Evolutionary conservation across 768 basidiomycete genomes (phyloP).

Genomic region (Melanogaster broomeanus): DNA sequence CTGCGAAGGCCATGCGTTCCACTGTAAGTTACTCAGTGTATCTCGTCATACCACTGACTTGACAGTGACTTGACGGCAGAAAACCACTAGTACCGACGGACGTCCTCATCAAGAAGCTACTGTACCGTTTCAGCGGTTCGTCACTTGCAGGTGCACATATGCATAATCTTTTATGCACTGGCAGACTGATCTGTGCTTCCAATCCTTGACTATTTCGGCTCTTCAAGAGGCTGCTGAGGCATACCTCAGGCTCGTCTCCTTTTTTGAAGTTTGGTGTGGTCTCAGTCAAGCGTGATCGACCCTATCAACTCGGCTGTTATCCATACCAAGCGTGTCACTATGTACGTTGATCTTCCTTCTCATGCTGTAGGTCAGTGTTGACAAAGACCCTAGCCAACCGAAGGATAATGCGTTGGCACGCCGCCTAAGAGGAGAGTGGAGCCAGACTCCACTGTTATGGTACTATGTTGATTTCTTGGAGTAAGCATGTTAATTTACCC

Average conservation of each 20-base stretch:
- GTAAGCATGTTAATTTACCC: background rate
- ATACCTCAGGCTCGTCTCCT: conserved; percentile 72
- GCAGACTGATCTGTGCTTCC: conserved; percentile 79
- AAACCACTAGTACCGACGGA: conserved; percentile 76
- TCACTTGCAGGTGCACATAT: too few relatives aligned
- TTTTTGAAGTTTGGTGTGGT: conserved; percentile 80
- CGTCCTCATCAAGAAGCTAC: conserved; percentile 80
- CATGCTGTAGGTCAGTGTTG: conserved; percentile 11
- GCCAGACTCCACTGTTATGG: conserved; percentile 35
- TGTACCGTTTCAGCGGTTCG: conserved; percentile 85
- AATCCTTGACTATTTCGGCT: conserved; percentile 82
- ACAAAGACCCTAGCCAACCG: conserved; percentile 52
- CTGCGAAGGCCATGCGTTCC: conserved; percentile 56
- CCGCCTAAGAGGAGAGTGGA: conserved; percentile 72
- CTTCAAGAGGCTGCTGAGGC: conserved; percentile 82
- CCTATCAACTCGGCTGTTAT: conserved; percentile 79
- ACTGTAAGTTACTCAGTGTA: conserved; percentile 34
- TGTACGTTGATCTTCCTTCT: conserved; percentile 38
- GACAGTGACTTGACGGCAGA: background rate
- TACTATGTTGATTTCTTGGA: background rate
- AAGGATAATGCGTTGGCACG: conserved; percentile 79
- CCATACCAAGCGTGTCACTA: conserved; percentile 77
- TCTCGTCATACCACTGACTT: background rate
- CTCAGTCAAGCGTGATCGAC: too few relatives aligned
- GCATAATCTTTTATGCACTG: too few relatives aligned